Base-by-base conservation (phyloP, 2,329 filamentous ascomycete genomes). In the Trichoderma simmonsii region DNA sequence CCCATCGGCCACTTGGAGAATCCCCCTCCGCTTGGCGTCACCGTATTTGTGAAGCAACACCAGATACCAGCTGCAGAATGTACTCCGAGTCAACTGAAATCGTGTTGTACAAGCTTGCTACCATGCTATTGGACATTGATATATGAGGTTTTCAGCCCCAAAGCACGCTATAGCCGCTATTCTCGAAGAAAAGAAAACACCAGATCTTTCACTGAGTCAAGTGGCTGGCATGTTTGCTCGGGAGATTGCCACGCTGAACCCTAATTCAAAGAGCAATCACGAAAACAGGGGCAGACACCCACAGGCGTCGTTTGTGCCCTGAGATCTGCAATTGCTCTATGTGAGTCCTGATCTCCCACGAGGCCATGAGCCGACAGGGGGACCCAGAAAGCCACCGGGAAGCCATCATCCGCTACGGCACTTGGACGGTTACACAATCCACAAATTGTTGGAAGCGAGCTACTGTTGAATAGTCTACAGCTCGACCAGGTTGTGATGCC, bases 401-500 rank as follows among this genome's bases (percentile, higher is more conserved):
- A 64, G 68, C 63, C 43, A 66, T 61, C 28, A 61, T 61, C 57
- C 56, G 57, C 60, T 54, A 64, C 71, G 32, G 64, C 59, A 54
- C 24, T 69, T 32, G 48, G 39, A 60, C 26, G 36, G 67, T 70
- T 62, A 12, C 67, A 70, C 57, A 21, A 54, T 28, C 24, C 67
- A 70, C 67, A 36, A 24, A 32, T 54, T 51, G 21, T n/a, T 18
- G 39, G 67, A 72, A 28, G 65, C 71, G 71, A 72, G 71, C 59
- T 63, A 32, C 48, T 59, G 57, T n/a, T 59, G 65, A 56, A 72
- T 69, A 51, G 65, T 69, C 64, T 63, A 72, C 71, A 69, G 54
- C 66, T 70, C 51, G 71, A 61, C 71, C 28, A 64, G 59, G 65
- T 69, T 51, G 51, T 60, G 48, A 34, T 15, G 28, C 34, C 56